Evolutionary conservation across 148 eudicot genomes (phyloP), one percentile per base, ranked within the genome.

Genomic region (Rhododendron ovatum): DNA sequence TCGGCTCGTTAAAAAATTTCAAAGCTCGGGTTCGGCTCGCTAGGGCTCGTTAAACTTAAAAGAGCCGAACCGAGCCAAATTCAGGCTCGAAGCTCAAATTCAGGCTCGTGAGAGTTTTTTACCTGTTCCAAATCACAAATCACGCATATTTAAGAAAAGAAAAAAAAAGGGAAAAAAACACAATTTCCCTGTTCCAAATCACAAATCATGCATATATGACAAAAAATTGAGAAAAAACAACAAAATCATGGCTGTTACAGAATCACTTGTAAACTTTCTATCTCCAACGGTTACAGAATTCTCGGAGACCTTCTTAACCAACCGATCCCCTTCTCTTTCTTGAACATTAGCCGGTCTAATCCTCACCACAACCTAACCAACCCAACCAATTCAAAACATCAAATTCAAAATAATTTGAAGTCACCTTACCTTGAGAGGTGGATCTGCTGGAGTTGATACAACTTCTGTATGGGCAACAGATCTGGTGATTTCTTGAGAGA

Each of bases 351-450:
- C 89, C 86, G 99, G 95, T 85, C 94, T 92, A 73, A 93, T 92
- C 86, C 98, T 91, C 87, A 90, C 95, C 35, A 92, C 90, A 84
- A 94, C 98, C 95, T 95, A 89, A 45, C 81, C 87, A 86, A 89
- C 57, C 39, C 83, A 6, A 5, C 45, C 78, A 61, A 28, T 59
- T 63, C 81, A 1, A 37, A 22, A 37, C 9, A 50, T 50, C 55
- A 50, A 50, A 50, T 50, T 11, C 55, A 47, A 65, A 67, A 10
- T 50, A 39, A 83, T 37, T 26, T 20, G 80, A 74, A 43, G 26
- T 7, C n/a, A 65, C 5, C 83, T n/a, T 88, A 95, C 99, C 98
- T 95, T 93, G 82, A 96, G 98, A 22, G 98, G 76, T 22, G 94
- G 92, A 92, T 94, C 37, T 35, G 37, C 37, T 35, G 37, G 37